These are phyloP conservation scores for Cladosporium sp. DNA, from an alignment of 2,329 filamentous ascomycete genomes.

Conservation along the genomic window DNA sequence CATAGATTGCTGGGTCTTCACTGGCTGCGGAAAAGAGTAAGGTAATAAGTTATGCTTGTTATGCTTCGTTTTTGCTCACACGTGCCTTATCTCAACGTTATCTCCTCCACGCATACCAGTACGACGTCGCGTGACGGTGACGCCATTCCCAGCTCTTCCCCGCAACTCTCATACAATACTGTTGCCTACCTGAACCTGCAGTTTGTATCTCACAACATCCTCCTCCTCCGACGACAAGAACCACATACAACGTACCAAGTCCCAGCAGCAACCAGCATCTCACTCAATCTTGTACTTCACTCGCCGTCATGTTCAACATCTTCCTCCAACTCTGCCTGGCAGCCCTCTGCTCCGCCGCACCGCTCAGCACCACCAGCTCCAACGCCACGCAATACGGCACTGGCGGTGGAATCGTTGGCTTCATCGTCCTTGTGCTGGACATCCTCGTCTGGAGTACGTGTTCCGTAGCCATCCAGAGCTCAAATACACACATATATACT, in stretches of 20 bases:
- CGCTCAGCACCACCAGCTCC: slow-evolving; percentile 36
- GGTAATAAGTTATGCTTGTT: too few species aligned
- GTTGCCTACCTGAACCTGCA: too few species aligned
- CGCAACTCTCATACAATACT: not conserved
- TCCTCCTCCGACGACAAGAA: not conserved
- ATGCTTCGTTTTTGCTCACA: too few species aligned
- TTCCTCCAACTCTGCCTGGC: slow-evolving; percentile 52
- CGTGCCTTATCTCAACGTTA: too few species aligned
- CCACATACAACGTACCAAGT: too few species aligned
- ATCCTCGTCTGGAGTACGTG: slow-evolving; percentile 58
- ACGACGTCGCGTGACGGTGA: not conserved
- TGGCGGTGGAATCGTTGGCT: slow-evolving; percentile 57
- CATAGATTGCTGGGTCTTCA: too few species aligned
- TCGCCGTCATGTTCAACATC: slow-evolving; percentile 22
- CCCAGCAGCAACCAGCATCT: not conserved
- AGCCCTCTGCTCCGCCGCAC: slow-evolving; percentile 46
- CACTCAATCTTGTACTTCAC: not conserved
- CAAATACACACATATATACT: slow-evolving; percentile 9
- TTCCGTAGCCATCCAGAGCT: not conserved
- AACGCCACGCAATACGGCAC: slow-evolving; percentile 55
- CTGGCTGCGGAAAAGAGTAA: too few species aligned
- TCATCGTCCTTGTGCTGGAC: slow-evolving; percentile 58
- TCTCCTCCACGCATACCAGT: too few species aligned
- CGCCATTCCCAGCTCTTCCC: not conserved
- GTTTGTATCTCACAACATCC: too few species aligned